phyloP scores from a whole-genome alignment of 2,329 filamentous ascomycete genomes.

The Cladosporium colombiae region DNA sequence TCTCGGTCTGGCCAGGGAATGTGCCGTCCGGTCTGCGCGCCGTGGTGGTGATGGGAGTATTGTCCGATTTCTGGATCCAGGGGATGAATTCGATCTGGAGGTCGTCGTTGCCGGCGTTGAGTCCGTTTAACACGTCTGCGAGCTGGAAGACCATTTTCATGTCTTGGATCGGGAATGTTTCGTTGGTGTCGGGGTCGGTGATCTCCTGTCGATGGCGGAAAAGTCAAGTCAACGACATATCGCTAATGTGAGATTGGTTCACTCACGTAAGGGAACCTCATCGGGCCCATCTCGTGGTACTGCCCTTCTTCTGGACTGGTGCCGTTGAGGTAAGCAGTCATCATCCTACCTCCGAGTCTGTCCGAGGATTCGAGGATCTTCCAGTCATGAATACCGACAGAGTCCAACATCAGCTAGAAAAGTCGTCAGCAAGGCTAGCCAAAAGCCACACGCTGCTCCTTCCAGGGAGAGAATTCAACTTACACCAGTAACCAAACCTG shows the following conservation, averaged over 20 bases:
- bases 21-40: slow-evolving; percentile 52
- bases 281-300: not conserved
- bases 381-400: slow-evolving; percentile 59
- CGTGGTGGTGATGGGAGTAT: slow-evolving; percentile 51
- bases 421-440: not conserved
- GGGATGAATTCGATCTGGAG: slow-evolving; percentile 61
- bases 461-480: not conserved
- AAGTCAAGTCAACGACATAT: not conserved
- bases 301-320: slow-evolving; percentile 33
- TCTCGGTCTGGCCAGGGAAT: slow-evolving; percentile 54
- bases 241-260: not conserved
- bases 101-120: slow-evolving; percentile 53
- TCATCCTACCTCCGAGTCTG: slow-evolving; percentile 64
- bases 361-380: slow-evolving; percentile 61
- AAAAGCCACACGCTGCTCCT: not conserved
- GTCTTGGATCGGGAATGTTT: slow-evolving; percentile 59
- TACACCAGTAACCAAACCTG: slow-evolving; percentile 59
- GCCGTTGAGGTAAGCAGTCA: slow-evolving; percentile 61
- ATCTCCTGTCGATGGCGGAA: slow-evolving; percentile 43
- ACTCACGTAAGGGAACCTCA: not conserved
- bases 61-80: slow-evolving; percentile 58
- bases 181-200: slow-evolving; percentile 51
- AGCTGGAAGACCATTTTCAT: slow-evolving; percentile 65
- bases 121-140: slow-evolving; percentile 57
- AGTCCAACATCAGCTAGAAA: slow-evolving; percentile 41